Evolutionary conservation across 371 early-diverging fungal genomes (phyloP).

Genomic region (Apophysomyces trapeziformis): DNA sequence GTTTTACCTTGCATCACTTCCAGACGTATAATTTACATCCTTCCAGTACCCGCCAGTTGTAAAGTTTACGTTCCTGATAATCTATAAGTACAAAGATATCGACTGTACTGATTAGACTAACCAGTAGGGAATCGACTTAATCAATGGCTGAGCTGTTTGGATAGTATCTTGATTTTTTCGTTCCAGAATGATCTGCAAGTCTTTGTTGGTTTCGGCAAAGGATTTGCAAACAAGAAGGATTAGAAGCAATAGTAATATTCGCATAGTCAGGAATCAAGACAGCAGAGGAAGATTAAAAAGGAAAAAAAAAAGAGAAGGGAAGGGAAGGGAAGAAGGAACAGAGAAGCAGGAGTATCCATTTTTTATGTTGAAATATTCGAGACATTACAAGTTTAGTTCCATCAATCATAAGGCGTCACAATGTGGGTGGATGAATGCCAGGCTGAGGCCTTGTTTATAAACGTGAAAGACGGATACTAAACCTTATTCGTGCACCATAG

Average conservation of each 20-base stretch:
- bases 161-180: conserved; percentile 11
- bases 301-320: conserved; percentile 5
- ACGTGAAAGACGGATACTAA: too few species aligned
- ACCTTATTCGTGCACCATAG: too few species aligned
- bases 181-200: neutral
- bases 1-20: conserved; percentile 19
- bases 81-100: neutral
- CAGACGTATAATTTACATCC: conserved; percentile 20
- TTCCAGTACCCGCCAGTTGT: conserved; percentile 11
- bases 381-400: neutral
- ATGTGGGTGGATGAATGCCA: neutral
- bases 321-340: too few species aligned
- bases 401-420: neutral
- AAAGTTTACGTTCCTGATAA: neutral
- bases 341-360: too few species aligned
- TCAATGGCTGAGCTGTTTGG: neutral
- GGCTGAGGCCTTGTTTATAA: neutral
- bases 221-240: neutral
- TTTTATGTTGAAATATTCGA: neutral
- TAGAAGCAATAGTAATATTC: neutral
- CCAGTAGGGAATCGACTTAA: neutral
- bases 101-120: neutral
- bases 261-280: neutral
- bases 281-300: neutral
- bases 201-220: neutral